These are phyloP conservation scores for Phaeoacremonium minimum DNA, from an alignment of 2,329 filamentous ascomycete species.

Conservation along the genomic window DNA sequence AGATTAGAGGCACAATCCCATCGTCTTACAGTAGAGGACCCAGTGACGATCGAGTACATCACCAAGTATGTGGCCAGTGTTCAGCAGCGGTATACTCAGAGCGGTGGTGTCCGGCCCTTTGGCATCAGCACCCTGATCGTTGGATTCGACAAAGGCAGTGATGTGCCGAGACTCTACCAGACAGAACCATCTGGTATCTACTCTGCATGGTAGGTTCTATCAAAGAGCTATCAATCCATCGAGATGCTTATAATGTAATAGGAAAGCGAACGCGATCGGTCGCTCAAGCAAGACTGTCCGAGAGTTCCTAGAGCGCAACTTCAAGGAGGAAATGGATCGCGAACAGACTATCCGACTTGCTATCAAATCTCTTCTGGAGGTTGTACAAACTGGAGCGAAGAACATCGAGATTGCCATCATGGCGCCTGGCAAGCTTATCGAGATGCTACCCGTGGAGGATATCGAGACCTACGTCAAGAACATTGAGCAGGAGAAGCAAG, in stretches of 20 bases:
- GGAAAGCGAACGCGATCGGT: slow-evolving; percentile 99
- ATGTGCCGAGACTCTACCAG: slow-evolving; percentile 87
- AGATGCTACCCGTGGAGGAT: slow-evolving; percentile 92
- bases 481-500: slow-evolving; percentile 99
- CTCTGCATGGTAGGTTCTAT: slow-evolving; percentile 77
- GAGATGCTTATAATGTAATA: slow-evolving; percentile 31
- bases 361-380: slow-evolving; percentile 96
- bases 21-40: slow-evolving; percentile 93
- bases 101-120: slow-evolving; percentile 96
- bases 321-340: slow-evolving; percentile 96
- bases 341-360: slow-evolving; percentile 94
- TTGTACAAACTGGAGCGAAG: slow-evolving; percentile 98
- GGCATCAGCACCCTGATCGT: slow-evolving; percentile 97
- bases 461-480: slow-evolving; percentile 98
- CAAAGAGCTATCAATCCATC: slow-evolving; percentile 4
- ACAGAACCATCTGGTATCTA: slow-evolving; percentile 99
- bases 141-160: slow-evolving; percentile 93
- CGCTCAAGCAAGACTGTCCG: slow-evolving; percentile 98
- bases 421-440: slow-evolving; percentile 84
- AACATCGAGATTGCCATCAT: slow-evolving; percentile 99
- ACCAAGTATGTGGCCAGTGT: slow-evolving; percentile 98
- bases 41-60: slow-evolving; percentile 97
- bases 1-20: slow-evolving; percentile 96
- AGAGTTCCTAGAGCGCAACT: slow-evolving; percentile 97
- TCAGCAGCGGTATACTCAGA: slow-evolving; percentile 98